Percentiles rank a stretch among this genome's conserved stretches.
phyloP scores from a whole-genome alignment of 75 land plant species.

The Selaginella tamariscina region DNA sequence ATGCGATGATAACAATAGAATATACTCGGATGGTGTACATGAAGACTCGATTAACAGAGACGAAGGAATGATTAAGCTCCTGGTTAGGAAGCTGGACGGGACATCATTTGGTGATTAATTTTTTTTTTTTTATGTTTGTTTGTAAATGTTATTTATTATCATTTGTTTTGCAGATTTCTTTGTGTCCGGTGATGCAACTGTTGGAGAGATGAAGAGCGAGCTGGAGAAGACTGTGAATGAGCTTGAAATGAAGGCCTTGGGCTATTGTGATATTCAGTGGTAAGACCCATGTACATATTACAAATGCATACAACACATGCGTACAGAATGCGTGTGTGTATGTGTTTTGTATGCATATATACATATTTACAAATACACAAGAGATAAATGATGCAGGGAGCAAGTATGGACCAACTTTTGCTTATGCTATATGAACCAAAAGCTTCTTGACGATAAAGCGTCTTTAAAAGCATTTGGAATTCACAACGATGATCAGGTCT shows the following conservation, averaged over 20 bases:
- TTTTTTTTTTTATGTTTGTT: neutral
- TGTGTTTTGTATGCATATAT: too few species aligned
- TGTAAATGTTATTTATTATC: neutral
- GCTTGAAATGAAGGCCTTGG: neutral
- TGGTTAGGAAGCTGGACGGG: neutral
- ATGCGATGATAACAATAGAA: too few species aligned
- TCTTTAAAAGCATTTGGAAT: neutral
- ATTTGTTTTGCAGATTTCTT: neutral
- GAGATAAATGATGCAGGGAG: neutral
- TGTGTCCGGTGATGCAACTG: neutral
- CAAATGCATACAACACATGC: too few species aligned
- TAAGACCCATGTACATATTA: neutral
- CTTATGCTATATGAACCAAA: conserved; percentile 8
- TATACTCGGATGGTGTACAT: too few species aligned
- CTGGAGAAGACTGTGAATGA: neutral
- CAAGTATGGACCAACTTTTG: conserved; percentile 12
- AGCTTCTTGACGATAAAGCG: conserved; percentile 1
- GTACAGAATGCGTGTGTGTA: too few species aligned
- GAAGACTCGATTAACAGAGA: too few species aligned
- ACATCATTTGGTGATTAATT: neutral
- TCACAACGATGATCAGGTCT: conserved; percentile 11
- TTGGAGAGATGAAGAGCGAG: neutral
- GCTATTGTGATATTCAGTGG: neutral
- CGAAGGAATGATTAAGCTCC: neutral
- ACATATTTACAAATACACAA: too few species aligned